A percentile compares a stretch with the other conserved stretches of the same genome.
Conservation (phyloP, 345 rosid genomes). For the Capsella bursapastoris region DNA sequence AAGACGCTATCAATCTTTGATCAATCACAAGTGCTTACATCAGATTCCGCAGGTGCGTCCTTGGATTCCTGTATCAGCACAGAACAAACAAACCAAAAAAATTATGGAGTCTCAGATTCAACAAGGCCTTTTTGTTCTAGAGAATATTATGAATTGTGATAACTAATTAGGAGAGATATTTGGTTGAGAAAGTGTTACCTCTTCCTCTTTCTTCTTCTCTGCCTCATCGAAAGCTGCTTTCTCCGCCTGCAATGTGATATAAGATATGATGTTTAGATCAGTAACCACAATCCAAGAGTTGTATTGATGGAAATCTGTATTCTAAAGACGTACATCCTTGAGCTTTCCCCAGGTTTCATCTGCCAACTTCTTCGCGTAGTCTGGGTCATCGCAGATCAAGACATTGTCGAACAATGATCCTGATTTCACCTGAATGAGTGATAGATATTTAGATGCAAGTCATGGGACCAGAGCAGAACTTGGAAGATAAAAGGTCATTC, state of each 20-base stretch:
- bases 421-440: constrained; percentile 70
- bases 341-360: constrained; percentile 97
- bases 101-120: constrained; percentile 63
- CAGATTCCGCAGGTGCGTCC: constrained; percentile 69
- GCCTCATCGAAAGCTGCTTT: constrained; percentile 96
- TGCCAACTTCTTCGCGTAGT: constrained; percentile 81
- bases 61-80: constrained; percentile 61
- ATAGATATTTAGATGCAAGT: background rate
- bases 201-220: constrained; percentile 82
- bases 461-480: background rate
- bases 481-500: background rate
- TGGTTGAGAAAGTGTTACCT: constrained; percentile 54
- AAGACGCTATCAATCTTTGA: background rate
- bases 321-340: constrained; percentile 71
- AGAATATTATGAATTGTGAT: background rate
- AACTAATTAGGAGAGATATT: constrained; percentile 41
- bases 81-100: background rate
- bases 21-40: constrained; percentile 56
- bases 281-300: constrained; percentile 20
- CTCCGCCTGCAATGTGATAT: constrained; percentile 35
- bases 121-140: background rate
- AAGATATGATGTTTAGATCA: constrained; percentile 7
- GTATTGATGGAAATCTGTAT: constrained; percentile 6
- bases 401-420: constrained; percentile 95
- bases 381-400: constrained; percentile 75